These are phyloP conservation scores for Oryza longistaminata DNA, from an alignment of 176 grass and related monocot species.

Conservation along the genomic window DNA sequence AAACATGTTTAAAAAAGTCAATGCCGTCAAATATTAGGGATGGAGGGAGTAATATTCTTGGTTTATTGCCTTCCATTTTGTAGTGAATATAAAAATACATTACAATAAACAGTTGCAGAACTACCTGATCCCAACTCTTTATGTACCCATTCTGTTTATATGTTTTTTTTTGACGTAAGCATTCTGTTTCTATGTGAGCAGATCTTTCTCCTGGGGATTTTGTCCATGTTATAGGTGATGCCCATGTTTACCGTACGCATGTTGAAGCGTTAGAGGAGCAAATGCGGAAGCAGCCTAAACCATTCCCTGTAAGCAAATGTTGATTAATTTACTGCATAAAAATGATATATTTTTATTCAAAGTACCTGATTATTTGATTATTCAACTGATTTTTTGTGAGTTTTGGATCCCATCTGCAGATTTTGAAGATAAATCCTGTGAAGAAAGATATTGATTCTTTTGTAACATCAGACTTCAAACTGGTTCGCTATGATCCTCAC, in stretches of 20 bases:
- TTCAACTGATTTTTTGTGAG: constrained; percentile 16
- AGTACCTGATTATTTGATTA: not conserved
- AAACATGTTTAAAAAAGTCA: too few species aligned
- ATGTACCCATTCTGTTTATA: not conserved
- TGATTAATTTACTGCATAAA: not conserved
- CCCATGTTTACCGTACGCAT: constrained; percentile 87
- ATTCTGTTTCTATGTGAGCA: not conserved
- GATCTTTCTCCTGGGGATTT: constrained; percentile 85
- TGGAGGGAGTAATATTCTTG: not conserved
- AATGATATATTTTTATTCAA: not conserved
- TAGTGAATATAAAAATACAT: not conserved
- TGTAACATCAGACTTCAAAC: constrained; percentile 67
- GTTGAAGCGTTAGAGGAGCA: constrained; percentile 83
- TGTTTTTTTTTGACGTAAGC: too few species aligned
- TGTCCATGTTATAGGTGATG: constrained; percentile 86
- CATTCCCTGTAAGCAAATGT: constrained; percentile 71
- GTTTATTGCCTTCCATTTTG: not conserved
- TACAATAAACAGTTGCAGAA: not conserved
- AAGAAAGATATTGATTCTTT: constrained; percentile 92
- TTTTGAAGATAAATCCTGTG: constrained; percentile 72
- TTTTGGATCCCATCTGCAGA: constrained; percentile 43
- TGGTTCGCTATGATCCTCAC: constrained; percentile 80
- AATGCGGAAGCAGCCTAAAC: constrained; percentile 79
- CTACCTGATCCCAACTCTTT: not conserved
- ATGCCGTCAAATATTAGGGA: too few species aligned